Percentiles rank a stretch among this genome's conserved stretches.
Evolutionary conservation across 768 basidiomycete species (phyloP).

Genomic region (Termitomyces sp.): DNA sequence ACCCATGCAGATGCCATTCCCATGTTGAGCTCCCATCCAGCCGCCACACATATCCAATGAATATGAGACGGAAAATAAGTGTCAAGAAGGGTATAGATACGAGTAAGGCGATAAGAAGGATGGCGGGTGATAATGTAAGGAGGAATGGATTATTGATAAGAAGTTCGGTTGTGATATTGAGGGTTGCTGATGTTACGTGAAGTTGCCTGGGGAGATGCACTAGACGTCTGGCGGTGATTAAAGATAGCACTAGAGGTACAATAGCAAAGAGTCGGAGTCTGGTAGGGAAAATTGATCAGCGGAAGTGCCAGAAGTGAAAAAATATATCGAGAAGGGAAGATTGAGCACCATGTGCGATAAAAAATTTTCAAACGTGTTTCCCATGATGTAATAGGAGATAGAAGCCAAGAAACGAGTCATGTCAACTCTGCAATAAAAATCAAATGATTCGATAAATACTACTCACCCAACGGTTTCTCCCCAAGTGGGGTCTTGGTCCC

Average conservation of each 20-base stretch:
- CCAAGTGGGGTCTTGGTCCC: constrained; percentile 59
- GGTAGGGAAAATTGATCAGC: constrained; percentile 7
- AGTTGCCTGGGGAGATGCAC: constrained; percentile 66
- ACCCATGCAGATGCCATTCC: constrained; percentile 36
- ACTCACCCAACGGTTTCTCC: constrained; percentile 76
- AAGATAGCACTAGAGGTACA: constrained; percentile 62
- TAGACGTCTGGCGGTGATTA: constrained; percentile 68
- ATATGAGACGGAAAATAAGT: constrained; percentile 68
- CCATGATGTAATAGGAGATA: constrained; percentile 5
- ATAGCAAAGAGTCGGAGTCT: constrained; percentile 76
- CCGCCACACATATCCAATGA: constrained; percentile 49
- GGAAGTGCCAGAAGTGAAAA: neutral
- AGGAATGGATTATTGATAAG: constrained; percentile 71
- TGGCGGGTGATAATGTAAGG: constrained; percentile 65
- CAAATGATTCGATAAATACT: neutral
- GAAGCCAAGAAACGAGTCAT: neutral
- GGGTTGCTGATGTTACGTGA: constrained; percentile 55
- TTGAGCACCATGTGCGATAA: neutral
- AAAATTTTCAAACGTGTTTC: neutral
- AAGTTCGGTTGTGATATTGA: constrained; percentile 60
- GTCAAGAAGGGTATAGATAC: constrained; percentile 76
- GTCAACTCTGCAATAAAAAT: neutral
- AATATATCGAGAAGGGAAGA: neutral
- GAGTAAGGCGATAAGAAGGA: constrained; percentile 63
- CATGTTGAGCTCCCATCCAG: constrained; percentile 16